Conservation (phyloP, 345 rosid species). For the Physaria fendleri region DNA sequence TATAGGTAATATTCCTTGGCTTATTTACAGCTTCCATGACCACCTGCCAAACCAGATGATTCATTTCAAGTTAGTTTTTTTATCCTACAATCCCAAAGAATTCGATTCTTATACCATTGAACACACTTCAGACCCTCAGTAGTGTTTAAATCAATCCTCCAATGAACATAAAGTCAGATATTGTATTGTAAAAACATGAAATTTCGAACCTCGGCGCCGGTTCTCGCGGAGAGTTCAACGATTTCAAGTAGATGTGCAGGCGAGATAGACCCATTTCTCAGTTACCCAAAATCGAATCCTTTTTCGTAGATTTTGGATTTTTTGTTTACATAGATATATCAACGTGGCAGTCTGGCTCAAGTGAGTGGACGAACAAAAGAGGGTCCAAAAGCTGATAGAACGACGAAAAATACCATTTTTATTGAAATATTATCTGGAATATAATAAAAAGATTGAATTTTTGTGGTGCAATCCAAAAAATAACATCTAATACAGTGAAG, state of each 20-base stretch:
- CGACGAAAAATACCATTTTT: neutral
- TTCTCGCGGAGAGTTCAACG: conserved; percentile 74
- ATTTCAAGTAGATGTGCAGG: conserved; percentile 59
- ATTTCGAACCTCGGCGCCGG: conserved; percentile 72
- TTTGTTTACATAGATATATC: neutral
- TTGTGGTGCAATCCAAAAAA: neutral
- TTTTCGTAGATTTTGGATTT: neutral
- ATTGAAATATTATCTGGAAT: neutral
- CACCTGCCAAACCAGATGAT: conserved; percentile 39
- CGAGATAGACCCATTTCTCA: conserved; percentile 48
- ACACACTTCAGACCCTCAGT: neutral
- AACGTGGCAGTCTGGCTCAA: conserved; percentile 6
- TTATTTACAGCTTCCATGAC: conserved; percentile 91
- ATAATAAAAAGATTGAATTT: neutral
- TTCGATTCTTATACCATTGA: neutral
- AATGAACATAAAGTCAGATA: neutral
- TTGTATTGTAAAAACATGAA: neutral
- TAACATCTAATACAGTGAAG: neutral
- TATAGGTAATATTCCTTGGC: conserved; percentile 73
- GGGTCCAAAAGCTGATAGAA: conserved; percentile 2
- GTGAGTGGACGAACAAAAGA: conserved; percentile 8
- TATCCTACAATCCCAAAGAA: neutral
- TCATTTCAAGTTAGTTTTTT: neutral
- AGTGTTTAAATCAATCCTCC: neutral
- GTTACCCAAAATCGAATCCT: neutral